Conservation (phyloP, 352 stramenopile genomes). For the Thalassiosira delicatula region DNA sequence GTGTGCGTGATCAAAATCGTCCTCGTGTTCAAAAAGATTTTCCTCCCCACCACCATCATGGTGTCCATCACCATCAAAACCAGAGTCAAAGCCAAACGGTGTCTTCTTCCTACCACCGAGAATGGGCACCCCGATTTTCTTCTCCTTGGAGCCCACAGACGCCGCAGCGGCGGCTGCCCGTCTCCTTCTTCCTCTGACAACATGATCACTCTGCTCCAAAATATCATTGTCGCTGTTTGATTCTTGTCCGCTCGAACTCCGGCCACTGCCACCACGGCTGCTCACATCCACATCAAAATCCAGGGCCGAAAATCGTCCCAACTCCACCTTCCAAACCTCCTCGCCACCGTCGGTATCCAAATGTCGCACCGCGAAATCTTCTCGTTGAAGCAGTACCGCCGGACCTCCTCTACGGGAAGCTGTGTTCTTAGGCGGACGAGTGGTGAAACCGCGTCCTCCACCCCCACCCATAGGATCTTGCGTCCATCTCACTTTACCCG, state of each 20-base stretch:
- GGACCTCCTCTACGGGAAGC: slow-evolving; percentile 3
- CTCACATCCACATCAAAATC: slow-evolving; percentile 73
- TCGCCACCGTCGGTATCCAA: slow-evolving; percentile 79
- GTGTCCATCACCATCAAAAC: slow-evolving; percentile 34
- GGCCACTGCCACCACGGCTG: slow-evolving; percentile 15
- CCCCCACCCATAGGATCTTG: slow-evolving; percentile 51
- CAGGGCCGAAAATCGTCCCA: slow-evolving; percentile 84
- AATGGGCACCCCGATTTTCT: slow-evolving; percentile 43
- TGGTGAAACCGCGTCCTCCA: slow-evolving; percentile 46
- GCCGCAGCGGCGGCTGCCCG: slow-evolving; percentile 43
- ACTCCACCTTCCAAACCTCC: slow-evolving; percentile 86
- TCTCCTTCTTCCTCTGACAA: slow-evolving; percentile 37
- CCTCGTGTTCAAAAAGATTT: slow-evolving; percentile 34
- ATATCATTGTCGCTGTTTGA: slow-evolving; percentile 19
- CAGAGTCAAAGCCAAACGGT: slow-evolving; percentile 36
- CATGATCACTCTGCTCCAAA: not conserved
- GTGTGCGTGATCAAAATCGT: slow-evolving; percentile 37
- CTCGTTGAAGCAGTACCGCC: slow-evolving; percentile 83
- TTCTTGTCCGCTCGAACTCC: not conserved
- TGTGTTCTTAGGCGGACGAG: slow-evolving; percentile 27
- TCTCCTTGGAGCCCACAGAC: slow-evolving; percentile 35
- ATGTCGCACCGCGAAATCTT: slow-evolving; percentile 85
- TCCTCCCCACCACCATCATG: slow-evolving; percentile 26
- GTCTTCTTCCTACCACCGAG: slow-evolving; percentile 43
- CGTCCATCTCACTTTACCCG: slow-evolving; percentile 75